Evolutionary conservation across 2,329 filamentous ascomycete species (phyloP).

Genomic region (Cladophialophora yegresii): DNA sequence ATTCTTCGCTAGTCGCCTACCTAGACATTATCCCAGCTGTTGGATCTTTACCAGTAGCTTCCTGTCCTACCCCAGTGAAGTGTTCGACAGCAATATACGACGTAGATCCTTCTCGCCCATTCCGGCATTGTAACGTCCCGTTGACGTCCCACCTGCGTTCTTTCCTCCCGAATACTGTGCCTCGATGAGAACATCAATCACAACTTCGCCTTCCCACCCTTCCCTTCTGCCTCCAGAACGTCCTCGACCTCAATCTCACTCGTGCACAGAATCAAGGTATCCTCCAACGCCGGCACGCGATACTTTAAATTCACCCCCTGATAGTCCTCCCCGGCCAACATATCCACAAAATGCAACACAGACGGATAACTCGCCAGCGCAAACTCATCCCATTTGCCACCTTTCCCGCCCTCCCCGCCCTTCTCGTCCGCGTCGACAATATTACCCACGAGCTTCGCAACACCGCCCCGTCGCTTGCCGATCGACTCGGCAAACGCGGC

Average conservation of each 20-base stretch:
- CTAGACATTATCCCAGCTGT: not conserved
- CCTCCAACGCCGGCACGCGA: conserved; percentile 53
- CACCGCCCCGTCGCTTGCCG: conserved; percentile 57
- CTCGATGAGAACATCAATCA: not conserved
- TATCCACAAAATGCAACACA: conserved; percentile 63
- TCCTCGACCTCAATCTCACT: conserved; percentile 51
- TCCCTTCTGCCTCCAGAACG: conserved; percentile 15
- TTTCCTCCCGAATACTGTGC: no score
- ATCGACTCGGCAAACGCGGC: conserved; percentile 48
- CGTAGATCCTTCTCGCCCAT: not conserved
- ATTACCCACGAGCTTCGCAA: conserved; percentile 64
- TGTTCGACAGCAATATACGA: not conserved
- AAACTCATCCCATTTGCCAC: conserved; percentile 62
- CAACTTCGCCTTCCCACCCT: conserved; percentile 32
- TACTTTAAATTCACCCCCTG: conserved; percentile 59
- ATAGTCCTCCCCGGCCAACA: conserved; percentile 60
- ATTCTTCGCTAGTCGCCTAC: not conserved
- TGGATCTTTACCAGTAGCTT: not conserved
- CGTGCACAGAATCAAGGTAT: conserved; percentile 58
- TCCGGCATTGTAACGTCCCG: not conserved
- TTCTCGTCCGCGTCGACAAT: conserved; percentile 42
- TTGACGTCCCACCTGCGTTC: not conserved
- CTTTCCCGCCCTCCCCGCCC: conserved; percentile 20
- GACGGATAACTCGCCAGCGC: conserved; percentile 66
- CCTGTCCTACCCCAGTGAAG: not conserved